A percentile compares a stretch with the other conserved stretches of the same genome.
Conservation (phyloP, 257 asterid species). For the Forsythia viridissima region DNA sequence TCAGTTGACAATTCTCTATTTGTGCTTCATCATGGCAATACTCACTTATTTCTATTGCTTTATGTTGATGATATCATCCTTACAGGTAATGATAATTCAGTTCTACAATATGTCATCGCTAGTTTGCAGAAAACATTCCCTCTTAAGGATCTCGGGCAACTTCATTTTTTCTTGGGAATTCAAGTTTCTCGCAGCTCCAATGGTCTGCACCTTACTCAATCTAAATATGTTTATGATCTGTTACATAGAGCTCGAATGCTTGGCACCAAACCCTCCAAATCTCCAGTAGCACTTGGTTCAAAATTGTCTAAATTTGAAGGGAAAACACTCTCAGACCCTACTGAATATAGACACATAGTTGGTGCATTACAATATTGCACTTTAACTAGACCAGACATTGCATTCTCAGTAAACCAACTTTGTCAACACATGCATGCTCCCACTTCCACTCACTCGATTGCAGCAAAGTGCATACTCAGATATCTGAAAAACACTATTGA, state of each 20-base stretch:
- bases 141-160: not conserved
- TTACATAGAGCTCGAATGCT: not conserved
- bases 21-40: not conserved
- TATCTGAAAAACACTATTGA: too few relatives aligned
- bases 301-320: too few relatives aligned
- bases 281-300: too few relatives aligned
- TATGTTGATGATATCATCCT: conserved; percentile 6
- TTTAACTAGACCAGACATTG: too few relatives aligned
- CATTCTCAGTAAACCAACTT: too few relatives aligned
- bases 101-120: not conserved
- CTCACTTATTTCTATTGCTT: not conserved
- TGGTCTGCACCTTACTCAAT: not conserved
- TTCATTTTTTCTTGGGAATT: not conserved
- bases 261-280: too few relatives aligned
- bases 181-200: not conserved
- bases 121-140: not conserved
- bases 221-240: not conserved
- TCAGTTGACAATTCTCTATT: not conserved
- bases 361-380: too few relatives aligned
- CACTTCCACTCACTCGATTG: too few relatives aligned
- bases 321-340: too few relatives aligned
- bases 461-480: too few relatives aligned
- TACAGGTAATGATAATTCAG: not conserved
- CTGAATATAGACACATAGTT: too few relatives aligned
- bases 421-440: too few relatives aligned